Evolutionary conservation across 305 asterid species (phyloP), one percentile per base, ranked within the genome.

Genomic region (Solanum hybrid): DNA sequence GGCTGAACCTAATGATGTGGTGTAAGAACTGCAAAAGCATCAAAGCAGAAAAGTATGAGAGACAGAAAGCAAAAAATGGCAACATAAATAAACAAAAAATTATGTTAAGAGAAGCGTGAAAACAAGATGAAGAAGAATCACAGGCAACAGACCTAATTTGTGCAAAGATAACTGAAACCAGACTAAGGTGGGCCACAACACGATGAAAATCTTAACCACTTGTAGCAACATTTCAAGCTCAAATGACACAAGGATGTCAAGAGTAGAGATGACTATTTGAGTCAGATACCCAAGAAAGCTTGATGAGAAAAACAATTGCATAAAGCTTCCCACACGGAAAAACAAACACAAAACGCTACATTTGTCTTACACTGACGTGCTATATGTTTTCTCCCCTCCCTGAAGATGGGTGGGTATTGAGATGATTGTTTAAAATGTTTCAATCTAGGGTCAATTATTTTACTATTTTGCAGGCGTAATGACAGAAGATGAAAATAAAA

Each of bases 11-110:
- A 94, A 91, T 94, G 95, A 92, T 90, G 93, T 87, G 98, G 98
- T 90, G 97, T 92, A 91, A 95, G 98, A 95, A 96, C 99, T 96
- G 98, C 89, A 86, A 92, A 91, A 88, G 86, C 85, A 94, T 88
- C 88, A 92, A 87, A 77, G 89, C 51, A 13, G 27, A 71, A 82
- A 86, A 45, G 45, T 85, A 56, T 32, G 45, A 56, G 31, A 31
- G 45, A 85, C 4, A 7, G 15, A 3, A 84, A 19, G 88, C 35
- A 4, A 84, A 22, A 32, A 85, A 56, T 85, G 6, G 77, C 13
- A 85, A 51, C 75, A 31, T 84, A 7, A 84, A 51, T 84, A 84
- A 84, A 0, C 42, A 31, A 84, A 84, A 85, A 56, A 36, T 32
- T 36, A 31, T 56, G 77, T 51, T 32, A 71, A 51, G 45, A 85